These are phyloP conservation scores for Stephanodiscus minutulus DNA, from an alignment of 108 stramenopile genomes.

Conservation along the genomic window DNA sequence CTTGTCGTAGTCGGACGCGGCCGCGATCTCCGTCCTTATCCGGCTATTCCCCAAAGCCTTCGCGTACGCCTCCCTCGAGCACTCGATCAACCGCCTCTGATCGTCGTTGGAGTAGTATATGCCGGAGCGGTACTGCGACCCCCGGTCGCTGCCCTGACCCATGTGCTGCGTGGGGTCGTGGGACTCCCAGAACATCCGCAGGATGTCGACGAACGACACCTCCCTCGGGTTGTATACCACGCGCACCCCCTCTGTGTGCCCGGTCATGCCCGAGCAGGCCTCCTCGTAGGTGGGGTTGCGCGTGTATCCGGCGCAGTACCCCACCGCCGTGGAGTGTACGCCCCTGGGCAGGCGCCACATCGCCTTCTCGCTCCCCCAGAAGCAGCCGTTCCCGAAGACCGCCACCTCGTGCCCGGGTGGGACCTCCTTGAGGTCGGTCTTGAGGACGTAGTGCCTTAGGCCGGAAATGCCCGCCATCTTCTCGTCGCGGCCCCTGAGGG, in stretches of 20 bases:
- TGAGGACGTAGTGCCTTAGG: conserved; percentile 65
- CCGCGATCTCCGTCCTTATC: conserved; percentile 74
- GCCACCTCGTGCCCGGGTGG: conserved; percentile 68
- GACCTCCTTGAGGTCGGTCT: conserved; percentile 64
- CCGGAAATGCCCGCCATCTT: conserved; percentile 73
- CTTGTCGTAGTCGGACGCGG: conserved; percentile 72
- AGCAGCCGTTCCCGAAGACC: conserved; percentile 83
- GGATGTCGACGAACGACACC: conserved; percentile 78
- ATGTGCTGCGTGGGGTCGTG: conserved; percentile 89
- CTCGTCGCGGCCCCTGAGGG: conserved; percentile 57
- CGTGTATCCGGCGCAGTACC: conserved; percentile 87
- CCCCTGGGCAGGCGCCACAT: conserved; percentile 84
- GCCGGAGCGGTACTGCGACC: conserved; percentile 90
- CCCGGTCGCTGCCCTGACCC: conserved; percentile 93
- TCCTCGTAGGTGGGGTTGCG: conserved; percentile 92
- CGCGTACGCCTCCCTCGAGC: conserved; percentile 62
- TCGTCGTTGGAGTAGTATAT: conserved; percentile 86
- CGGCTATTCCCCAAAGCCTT: conserved; percentile 32
- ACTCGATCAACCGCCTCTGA: conserved; percentile 72
- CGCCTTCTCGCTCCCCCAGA: conserved; percentile 82
- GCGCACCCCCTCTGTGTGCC: conserved; percentile 89
- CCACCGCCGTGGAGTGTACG: conserved; percentile 82
- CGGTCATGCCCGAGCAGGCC: conserved; percentile 83
- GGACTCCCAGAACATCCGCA: conserved; percentile 91
- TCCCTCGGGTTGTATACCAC: conserved; percentile 80